A percentile compares a stretch with the other conserved stretches of the same genome.
Conservation (phyloP, 2,329 filamentous ascomycete genomes). For the Chaetoscypha palmicola region DNA sequence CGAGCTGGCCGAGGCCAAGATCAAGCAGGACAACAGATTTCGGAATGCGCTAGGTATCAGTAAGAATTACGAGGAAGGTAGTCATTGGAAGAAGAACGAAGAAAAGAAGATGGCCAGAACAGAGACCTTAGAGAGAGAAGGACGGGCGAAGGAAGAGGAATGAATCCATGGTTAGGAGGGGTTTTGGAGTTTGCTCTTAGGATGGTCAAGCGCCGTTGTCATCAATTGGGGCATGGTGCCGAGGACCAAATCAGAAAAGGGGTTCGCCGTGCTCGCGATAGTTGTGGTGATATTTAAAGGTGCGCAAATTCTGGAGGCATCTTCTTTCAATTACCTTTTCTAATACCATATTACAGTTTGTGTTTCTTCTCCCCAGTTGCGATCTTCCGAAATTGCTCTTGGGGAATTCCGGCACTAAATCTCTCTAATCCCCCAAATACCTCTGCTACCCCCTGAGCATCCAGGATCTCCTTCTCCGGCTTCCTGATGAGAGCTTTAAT, state of each 20-base stretch:
- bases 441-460: conserved; percentile 73
- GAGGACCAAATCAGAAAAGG: no score
- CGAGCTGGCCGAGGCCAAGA: conserved; percentile 92
- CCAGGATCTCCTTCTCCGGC: conserved; percentile 65
- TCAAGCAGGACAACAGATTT: conserved; percentile 86
- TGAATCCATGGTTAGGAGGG: no score
- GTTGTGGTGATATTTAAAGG: no score
- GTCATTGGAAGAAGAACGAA: conserved; percentile 79
- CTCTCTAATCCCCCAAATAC: conserved; percentile 79
- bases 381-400: conserved; percentile 81
- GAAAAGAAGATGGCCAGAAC: conserved; percentile 50
- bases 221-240: no score
- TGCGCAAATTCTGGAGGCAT: no score
- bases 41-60: conserved; percentile 81
- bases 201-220: no score
- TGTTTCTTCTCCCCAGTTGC: conserved; percentile 87
- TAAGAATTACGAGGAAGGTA: conserved; percentile 77
- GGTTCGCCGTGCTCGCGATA: no score
- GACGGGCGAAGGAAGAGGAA: conserved; percentile 6
- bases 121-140: conserved; percentile 29
- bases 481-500: conserved; percentile 79
- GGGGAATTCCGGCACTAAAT: conserved; percentile 60
- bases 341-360: conserved; percentile 57
- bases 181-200: no score
- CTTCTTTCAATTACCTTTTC: no score